Base-by-base conservation (phyloP, 176 grass and related monocot species). In the Musa acuminata region DNA sequence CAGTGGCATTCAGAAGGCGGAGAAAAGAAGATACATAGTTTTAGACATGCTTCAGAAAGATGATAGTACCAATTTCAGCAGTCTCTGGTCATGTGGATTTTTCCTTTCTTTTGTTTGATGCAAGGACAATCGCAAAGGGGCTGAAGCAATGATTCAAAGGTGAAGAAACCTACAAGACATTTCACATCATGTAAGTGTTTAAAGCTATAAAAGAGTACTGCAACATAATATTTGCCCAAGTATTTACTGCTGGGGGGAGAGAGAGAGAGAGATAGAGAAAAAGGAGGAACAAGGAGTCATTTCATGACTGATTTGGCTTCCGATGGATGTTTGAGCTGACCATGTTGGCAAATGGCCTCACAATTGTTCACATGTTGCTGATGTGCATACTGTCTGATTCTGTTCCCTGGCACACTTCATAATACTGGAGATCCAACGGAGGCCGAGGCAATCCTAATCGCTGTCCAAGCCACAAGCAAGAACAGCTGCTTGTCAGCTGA, bases 251-350 rank as follows among this genome's bases (percentile, higher is more conserved):
- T 35, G 29, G 29, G 3, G 11, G 11, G 43, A 51, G 48, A 70
- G 17, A 51, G 35, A 14, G n/a, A n/a, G n/a, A n/a, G n/a, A n/a
- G n/a, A n/a, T n/a, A n/a, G n/a, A 70, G 22, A 3, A 70, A 21
- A n/a, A 21, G 8, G 8, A 50, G 35, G 67, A 70, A 51, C 66
- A 70, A 69, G 9, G 66, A 16, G 67, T 69, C 66, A 51, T 51
- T 51, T 51, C 43, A 12, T 50, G 43, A 51, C 2, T 51, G 67
- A 70, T 70, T 70, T 70, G 67, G 67, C 67, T 21, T 11, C 43
- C 13, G 67, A 70, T 51, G 35, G 67, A 70, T 70, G 67, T 70
- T 51, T 70, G 67, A 70, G 17, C 43, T 70, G 67, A 70, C 67
- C 43, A 70, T 70, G 48, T 49, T 70, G 67, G 67, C 8, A 50